phyloP scores from a whole-genome alignment of 148 eudicot species.

The Limonium bicolor region DNA sequence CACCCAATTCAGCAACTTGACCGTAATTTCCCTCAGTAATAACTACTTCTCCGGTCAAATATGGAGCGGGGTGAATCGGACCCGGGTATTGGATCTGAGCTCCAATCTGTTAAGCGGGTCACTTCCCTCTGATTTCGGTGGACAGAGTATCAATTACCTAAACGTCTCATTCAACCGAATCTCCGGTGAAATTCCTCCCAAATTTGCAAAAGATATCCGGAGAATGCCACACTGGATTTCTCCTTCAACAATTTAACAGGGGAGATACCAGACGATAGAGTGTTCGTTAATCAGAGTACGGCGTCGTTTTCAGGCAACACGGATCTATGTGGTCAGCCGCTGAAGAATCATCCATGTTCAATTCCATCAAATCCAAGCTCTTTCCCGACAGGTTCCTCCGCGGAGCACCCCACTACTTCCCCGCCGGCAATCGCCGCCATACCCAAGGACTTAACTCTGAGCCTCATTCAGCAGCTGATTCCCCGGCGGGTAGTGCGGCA shows the following conservation, averaged over 20 bases:
- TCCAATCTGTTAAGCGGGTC: conserved; percentile 64
- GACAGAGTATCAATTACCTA: conserved; percentile 21
- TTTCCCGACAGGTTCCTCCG: conserved; percentile 7
- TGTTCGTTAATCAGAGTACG: conserved; percentile 30
- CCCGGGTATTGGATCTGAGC: conserved; percentile 44
- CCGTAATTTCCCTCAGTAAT: conserved; percentile 25
- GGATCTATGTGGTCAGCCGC: conserved; percentile 50
- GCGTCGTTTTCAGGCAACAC: conserved; percentile 46
- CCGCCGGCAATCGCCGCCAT: conserved; percentile 79
- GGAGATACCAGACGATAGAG: conserved; percentile 30
- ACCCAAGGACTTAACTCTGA: conserved; percentile 31
- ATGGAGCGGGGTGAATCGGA: conserved; percentile 36
- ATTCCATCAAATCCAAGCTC: conserved; percentile 23
- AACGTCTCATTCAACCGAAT: conserved; percentile 54
- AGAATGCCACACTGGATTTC: conserved; percentile 51
- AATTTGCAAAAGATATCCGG: conserved; percentile 34
- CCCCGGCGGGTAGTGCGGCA: conserved; percentile 7
- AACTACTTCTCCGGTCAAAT: conserved; percentile 49
- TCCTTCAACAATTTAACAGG: conserved; percentile 72
- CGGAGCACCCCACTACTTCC: conserved; percentile 24
- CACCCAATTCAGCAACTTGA: conserved; percentile 23
- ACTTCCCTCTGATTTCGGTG: conserved; percentile 37
- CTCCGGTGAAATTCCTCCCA: conserved; percentile 52
- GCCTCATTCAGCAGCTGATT: no score
- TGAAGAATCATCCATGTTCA: conserved; percentile 29